These are phyloP conservation scores for Neoarthrinium moseri DNA, from an alignment of 2,329 filamentous ascomycete species.

Conservation along the genomic window DNA sequence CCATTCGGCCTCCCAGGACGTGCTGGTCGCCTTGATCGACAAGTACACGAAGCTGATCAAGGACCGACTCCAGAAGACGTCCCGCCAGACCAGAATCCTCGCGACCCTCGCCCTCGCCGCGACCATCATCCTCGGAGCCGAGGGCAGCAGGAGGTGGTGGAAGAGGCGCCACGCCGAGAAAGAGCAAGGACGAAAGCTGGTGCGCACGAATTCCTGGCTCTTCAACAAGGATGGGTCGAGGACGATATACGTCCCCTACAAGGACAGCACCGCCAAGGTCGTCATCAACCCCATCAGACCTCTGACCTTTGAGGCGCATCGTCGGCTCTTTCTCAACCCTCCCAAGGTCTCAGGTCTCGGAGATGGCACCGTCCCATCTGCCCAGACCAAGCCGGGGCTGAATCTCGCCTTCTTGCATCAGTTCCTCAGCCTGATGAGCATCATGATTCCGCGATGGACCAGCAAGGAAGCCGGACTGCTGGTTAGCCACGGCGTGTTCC, in stretches of 20 bases:
- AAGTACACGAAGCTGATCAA: slow-evolving; percentile 56
- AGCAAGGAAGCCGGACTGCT: slow-evolving; percentile 94
- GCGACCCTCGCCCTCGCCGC: slow-evolving; percentile 73
- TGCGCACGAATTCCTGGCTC: slow-evolving; percentile 89
- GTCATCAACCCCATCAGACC: slow-evolving; percentile 87
- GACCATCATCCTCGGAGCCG: slow-evolving; percentile 75
- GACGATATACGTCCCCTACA: slow-evolving; percentile 93
- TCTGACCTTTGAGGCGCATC: slow-evolving; percentile 94
- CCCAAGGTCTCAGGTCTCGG: slow-evolving; percentile 77
- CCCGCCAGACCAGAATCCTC: slow-evolving; percentile 69
- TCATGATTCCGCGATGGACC: slow-evolving; percentile 94
- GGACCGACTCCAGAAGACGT: slow-evolving; percentile 59
- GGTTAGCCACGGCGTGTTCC: slow-evolving; percentile 82
- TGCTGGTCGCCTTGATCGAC: slow-evolving; percentile 62
- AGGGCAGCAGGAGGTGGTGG: slow-evolving; percentile 79
- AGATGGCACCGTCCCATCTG: slow-evolving; percentile 75
- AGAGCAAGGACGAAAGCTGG: slow-evolving; percentile 76
- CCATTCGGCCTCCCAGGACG: slow-evolving; percentile 62
- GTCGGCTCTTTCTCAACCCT: slow-evolving; percentile 88
- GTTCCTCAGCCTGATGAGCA: slow-evolving; percentile 92
- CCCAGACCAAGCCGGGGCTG: slow-evolving; percentile 88
- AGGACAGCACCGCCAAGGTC: slow-evolving; percentile 83
- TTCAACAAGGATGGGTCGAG: slow-evolving; percentile 92
- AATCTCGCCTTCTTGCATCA: slow-evolving; percentile 97
- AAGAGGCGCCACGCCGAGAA: slow-evolving; percentile 71